Evolutionary conservation across 2,329 filamentous ascomycete genomes (phyloP), one percentile per base, ranked within the genome.

Genomic region (Cladophialophora yegresii): DNA sequence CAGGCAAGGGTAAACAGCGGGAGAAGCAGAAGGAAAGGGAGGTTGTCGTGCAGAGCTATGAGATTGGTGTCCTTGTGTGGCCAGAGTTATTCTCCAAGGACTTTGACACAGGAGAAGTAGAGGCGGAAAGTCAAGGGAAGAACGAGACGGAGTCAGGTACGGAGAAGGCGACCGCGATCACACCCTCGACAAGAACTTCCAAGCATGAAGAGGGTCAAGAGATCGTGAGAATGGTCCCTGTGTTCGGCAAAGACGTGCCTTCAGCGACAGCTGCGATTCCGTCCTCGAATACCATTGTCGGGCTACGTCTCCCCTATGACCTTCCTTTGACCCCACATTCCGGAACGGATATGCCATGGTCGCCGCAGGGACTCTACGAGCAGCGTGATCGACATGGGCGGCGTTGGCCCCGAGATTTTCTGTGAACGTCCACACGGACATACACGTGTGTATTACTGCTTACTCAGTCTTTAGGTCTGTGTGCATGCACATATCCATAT

Each of bases 21-120:
- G 68, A 67, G 0, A 79, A 40, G n/a, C 58, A 56, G n/a, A 65
- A 85, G 0, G 68, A 67, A 0, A 58, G 61, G 26, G 84, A 90
- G 71, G 79, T 92, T 32, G 83, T 88, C 40, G 85, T 96, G 30
- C 87, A 89, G 63, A 95, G 90, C 32, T 96, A 89, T 80, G 92
- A 96, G 75, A 84, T 91, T 33, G 92, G 92, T 0, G 90, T 96
- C 1, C 74, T 96, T 54, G 83, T 96, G 0, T 96, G 92, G 90
- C 92, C 92, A 0, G 85, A 73, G 22, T 71, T 87, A 28, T 83
- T 81, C 54, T 84, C 32, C 76, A 77, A 8, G 75, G 81, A 28
- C 69, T 73, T 26, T 62, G 68, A 63, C 20, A 45, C 51, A 23
- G 63, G 60, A 28, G 53, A 20, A n/a, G 13, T 7, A 36, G n/a